phyloP scores from a whole-genome alignment of 2,329 filamentous ascomycete species.

The Chaetomiaceae sp. region DNA sequence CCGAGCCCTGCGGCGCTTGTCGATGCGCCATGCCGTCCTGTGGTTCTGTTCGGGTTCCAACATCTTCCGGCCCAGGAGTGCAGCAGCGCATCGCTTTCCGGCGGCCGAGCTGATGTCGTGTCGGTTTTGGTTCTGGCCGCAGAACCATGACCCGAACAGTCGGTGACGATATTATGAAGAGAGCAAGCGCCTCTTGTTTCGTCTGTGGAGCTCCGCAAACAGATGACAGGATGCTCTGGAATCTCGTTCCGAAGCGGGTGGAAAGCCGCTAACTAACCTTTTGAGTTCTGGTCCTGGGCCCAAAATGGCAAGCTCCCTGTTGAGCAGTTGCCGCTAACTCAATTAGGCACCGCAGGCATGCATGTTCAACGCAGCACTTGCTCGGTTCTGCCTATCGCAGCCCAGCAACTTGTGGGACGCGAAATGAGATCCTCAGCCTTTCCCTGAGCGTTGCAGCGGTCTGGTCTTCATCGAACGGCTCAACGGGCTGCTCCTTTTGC shows the following conservation, averaged over 20 bases:
- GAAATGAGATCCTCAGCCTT: conserved; percentile 25
- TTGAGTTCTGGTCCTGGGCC: not conserved
- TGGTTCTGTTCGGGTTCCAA: not conserved
- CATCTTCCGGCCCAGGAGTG: not conserved
- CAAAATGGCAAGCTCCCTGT: conserved; percentile 4
- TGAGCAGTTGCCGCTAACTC: conserved; percentile 14
- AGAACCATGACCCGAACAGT: conserved; percentile 9
- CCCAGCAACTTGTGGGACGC: conserved; percentile 13
- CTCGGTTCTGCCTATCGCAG: conserved; percentile 19
- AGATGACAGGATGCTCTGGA: conserved; percentile 3
- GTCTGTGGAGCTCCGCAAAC: not conserved
- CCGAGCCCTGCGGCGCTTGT: conserved; percentile 9
- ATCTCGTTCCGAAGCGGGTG: conserved; percentile 1
- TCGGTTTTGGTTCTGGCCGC: conserved; percentile 6
- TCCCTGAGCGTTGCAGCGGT: conserved; percentile 19
- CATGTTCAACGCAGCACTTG: conserved; percentile 7
- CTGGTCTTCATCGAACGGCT: no score
- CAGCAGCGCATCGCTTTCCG: not conserved
- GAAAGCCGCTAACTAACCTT: not conserved
- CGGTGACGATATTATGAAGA: not conserved
- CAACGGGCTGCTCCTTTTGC: conserved; percentile 3
- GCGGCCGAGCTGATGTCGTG: not conserved
- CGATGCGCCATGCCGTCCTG: conserved; percentile 1
- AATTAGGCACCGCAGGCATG: conserved; percentile 5
- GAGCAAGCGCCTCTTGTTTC: conserved; percentile 3